Percentiles rank a stretch among this genome's conserved stretches.
Conservation (phyloP, 345 rosid genomes). For the Punica granatum region DNA sequence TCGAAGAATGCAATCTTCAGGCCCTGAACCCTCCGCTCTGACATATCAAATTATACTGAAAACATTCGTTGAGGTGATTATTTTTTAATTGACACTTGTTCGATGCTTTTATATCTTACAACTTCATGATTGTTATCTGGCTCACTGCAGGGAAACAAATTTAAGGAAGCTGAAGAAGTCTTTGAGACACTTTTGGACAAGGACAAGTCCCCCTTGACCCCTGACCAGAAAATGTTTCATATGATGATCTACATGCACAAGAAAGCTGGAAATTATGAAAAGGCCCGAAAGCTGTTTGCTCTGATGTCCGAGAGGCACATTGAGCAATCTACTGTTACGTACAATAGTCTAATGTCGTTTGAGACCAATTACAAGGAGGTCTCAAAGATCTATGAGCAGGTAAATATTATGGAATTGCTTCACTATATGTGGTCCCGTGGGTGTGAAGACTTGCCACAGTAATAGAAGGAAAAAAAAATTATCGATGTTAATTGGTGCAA, state of each 20-base stretch:
- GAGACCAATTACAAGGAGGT: constrained; percentile 91
- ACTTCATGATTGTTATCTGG: constrained; percentile 7
- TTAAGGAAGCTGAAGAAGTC: constrained; percentile 75
- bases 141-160: constrained; percentile 59
- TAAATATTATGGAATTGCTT: constrained; percentile 16
- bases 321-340: constrained; percentile 67
- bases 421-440: neutral
- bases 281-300: constrained; percentile 70
- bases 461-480: neutral
- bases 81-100: constrained; percentile 5
- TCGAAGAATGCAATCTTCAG: constrained; percentile 83
- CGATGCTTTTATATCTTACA: constrained; percentile 4
- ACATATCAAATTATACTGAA: constrained; percentile 90
- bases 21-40: constrained; percentile 89
- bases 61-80: constrained; percentile 62
- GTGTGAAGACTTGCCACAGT: neutral
- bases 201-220: constrained; percentile 61
- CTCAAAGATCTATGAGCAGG: constrained; percentile 94
- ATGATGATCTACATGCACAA: constrained; percentile 91
- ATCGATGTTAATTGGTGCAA: neutral
- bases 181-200: constrained; percentile 67
- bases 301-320: constrained; percentile 71
- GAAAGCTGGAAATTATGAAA: constrained; percentile 77
- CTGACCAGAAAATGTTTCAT: constrained; percentile 94
- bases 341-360: constrained; percentile 90